A percentile compares a stretch with the other conserved stretches of the same genome.
These are phyloP conservation scores for Debaryomyces sp. DNA, from an alignment of 1,139 yeast species.

Conservation along the genomic window DNA sequence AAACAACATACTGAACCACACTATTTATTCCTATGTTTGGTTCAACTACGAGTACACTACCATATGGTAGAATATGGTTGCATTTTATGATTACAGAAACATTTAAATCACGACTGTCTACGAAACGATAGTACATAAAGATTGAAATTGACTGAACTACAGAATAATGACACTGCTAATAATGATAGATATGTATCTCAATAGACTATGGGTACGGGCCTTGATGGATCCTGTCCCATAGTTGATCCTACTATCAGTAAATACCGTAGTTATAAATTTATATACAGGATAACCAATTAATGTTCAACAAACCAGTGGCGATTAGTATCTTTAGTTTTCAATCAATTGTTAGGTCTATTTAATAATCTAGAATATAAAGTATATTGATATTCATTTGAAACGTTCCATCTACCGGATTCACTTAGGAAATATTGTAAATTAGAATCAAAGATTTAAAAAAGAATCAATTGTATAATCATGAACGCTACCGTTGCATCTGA, in stretches of 20 bases:
- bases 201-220: too few relatives aligned
- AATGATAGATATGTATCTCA: too few relatives aligned
- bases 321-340: neutral
- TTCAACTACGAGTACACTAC: neutral
- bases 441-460: neutral
- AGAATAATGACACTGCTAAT: too few relatives aligned
- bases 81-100: neutral
- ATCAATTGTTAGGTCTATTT: neutral
- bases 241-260: neutral
- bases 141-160: too few relatives aligned
- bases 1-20: neutral
- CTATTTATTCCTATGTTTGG: neutral
- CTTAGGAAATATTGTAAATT: neutral
- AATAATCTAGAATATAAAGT: neutral
- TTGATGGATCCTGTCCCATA: neutral
- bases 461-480: conserved; percentile 14
- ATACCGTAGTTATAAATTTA: neutral
- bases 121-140: too few relatives aligned
- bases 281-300: neutral
- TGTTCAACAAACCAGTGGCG: conserved; percentile 7
- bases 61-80: neutral
- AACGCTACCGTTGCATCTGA: conserved; percentile 60
- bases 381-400: conserved; percentile 1
- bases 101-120: too few relatives aligned
- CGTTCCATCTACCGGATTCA: neutral